phyloP scores from a whole-genome alignment of 257 asterid species.

The Rubia yunnanensis region DNA sequence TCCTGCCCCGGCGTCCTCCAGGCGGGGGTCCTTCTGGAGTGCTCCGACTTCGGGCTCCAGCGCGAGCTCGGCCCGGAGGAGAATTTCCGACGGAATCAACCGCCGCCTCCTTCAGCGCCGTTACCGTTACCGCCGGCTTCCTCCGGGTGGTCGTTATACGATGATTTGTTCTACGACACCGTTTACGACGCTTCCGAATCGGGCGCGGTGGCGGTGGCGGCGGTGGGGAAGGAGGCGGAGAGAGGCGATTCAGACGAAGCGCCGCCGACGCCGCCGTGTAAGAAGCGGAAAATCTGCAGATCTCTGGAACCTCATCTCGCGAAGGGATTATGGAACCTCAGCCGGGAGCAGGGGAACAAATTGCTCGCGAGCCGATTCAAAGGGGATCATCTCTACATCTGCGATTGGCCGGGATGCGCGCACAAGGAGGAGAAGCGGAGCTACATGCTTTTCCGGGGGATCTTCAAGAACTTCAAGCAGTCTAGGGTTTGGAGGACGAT shows the following conservation, averaged over 20 bases:
- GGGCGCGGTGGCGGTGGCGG: constrained; percentile 16
- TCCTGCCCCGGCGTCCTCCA: constrained; percentile 86
- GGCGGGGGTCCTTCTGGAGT: constrained; percentile 79
- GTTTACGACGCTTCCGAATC: constrained; percentile 51
- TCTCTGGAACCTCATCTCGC: constrained; percentile 55
- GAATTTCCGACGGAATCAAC: constrained; percentile 13
- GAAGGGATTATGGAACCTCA: constrained; percentile 62
- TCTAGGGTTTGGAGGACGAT: constrained; percentile 93
- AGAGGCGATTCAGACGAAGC: background rate
- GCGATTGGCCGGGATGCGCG: constrained; percentile 89
- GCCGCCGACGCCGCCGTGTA: constrained; percentile 18
- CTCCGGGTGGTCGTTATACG: constrained; percentile 91
- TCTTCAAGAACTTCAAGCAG: constrained; percentile 82
- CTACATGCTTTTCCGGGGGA: constrained; percentile 79
- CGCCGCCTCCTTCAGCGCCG: background rate
- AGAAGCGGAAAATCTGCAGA: constrained; percentile 42
- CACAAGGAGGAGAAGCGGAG: constrained; percentile 84
- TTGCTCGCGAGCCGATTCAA: constrained; percentile 71
- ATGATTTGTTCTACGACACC: constrained; percentile 68
- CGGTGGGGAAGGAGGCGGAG: constrained; percentile 21
- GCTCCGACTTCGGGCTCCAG: constrained; percentile 86
- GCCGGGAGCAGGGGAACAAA: constrained; percentile 82
- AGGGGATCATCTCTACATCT: constrained; percentile 71
- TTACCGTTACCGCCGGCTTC: too few relatives aligned
- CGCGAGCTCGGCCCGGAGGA: constrained; percentile 88